These are phyloP conservation scores for Rhynchospora tenuis DNA, from an alignment of 176 grass and related monocot genomes.

Conservation along the genomic window DNA sequence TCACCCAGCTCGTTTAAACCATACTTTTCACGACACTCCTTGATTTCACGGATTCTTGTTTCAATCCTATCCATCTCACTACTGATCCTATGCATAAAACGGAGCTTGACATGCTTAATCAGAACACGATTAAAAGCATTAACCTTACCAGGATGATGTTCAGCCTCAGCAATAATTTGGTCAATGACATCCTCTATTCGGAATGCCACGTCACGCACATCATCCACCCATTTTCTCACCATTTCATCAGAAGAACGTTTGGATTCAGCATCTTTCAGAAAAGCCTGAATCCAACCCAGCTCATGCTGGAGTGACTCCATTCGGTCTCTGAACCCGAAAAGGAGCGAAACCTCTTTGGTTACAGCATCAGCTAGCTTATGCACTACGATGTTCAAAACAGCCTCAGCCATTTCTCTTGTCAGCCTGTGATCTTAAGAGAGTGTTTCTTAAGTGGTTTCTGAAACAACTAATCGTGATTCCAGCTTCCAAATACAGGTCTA, in stretches of 20 bases:
- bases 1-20: background rate
- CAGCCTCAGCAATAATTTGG: background rate
- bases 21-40: background rate
- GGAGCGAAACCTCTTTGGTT: background rate
- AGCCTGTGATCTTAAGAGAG: background rate
- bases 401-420: background rate
- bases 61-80: background rate
- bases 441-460: background rate
- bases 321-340: background rate
- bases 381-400: background rate
- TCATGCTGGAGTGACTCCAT: background rate
- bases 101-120: background rate
- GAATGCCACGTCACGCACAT: background rate
- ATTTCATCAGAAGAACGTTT: background rate
- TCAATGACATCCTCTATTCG: background rate
- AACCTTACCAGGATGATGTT: background rate
- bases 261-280: background rate
- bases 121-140: background rate
- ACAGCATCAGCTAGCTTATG: background rate
- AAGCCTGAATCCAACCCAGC: conserved; percentile 1
- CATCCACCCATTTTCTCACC: background rate
- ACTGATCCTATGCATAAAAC: background rate
- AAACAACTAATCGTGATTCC: too few relatives aligned
- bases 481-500: too few relatives aligned
- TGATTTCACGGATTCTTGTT: background rate